Percentiles rank a stretch among this genome's conserved stretches.
phyloP scores from a whole-genome alignment of 2,329 filamentous ascomycete genomes.

The Cladosporium austrohemisphaericum region DNA sequence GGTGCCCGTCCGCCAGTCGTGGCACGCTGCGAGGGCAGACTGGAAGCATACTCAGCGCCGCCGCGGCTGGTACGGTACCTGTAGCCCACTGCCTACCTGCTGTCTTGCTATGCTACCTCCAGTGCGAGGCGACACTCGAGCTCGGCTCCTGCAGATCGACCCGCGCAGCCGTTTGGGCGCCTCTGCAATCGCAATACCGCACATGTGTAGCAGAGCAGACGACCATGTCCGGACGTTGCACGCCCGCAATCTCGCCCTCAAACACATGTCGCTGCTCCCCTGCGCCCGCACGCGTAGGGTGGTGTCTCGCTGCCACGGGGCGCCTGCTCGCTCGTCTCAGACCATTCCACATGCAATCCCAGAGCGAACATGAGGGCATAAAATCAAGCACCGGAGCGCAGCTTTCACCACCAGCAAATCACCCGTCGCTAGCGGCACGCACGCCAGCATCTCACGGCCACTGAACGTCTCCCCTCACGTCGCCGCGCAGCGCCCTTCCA shows the following conservation, averaged over 20 bases:
- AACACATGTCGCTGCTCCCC: neutral
- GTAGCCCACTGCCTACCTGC: too few relatives aligned
- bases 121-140: too few relatives aligned
- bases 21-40: neutral
- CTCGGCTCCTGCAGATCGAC: too few relatives aligned
- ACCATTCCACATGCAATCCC: too few relatives aligned
- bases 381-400: too few relatives aligned
- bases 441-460: conserved; percentile 4
- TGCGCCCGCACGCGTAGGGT: neutral
- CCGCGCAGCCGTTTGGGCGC: too few relatives aligned
- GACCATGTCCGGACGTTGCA: conserved; percentile 4
- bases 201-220: neutral
- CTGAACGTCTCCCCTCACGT: conserved; percentile 2
- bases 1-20: neutral
- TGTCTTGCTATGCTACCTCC: too few relatives aligned
- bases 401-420: neutral
- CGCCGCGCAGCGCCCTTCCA: conserved; percentile 6
- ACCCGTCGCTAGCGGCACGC: conserved; percentile 1
- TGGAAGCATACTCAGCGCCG: neutral
- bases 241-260: conserved; percentile 11
- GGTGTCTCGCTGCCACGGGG: conserved; percentile 11
- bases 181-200: too few relatives aligned
- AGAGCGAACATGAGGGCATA: too few relatives aligned
- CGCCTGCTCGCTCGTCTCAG: conserved; percentile 8
- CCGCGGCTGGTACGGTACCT: too few relatives aligned